A percentile compares a stretch with the other conserved stretches of the same genome.
phyloP scores from a whole-genome alignment of 1,284 basidiomycete genomes.

The Caloboletus firmus region DNA sequence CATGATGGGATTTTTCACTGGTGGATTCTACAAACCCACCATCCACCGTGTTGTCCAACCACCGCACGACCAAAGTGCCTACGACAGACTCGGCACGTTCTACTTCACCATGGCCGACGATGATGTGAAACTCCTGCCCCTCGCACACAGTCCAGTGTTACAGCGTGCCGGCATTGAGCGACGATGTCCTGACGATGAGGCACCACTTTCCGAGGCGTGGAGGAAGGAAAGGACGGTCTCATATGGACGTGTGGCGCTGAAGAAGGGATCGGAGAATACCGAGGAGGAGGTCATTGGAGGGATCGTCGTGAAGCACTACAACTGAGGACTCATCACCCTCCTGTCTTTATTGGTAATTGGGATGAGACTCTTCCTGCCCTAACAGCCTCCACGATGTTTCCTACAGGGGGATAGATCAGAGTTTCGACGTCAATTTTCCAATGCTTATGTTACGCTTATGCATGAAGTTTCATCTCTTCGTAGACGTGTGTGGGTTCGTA shows the following conservation, averaged over 20 bases:
- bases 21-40: slow-evolving; percentile 48
- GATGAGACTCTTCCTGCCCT: not conserved
- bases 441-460: no score
- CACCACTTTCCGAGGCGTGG: slow-evolving; percentile 27
- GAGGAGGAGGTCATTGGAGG: slow-evolving; percentile 46
- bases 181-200: slow-evolving; percentile 34
- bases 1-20: slow-evolving; percentile 52
- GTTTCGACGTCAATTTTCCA: no score
- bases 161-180: slow-evolving; percentile 32
- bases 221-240: slow-evolving; percentile 38
- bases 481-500: not conserved
- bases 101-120: slow-evolving; percentile 42
- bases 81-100: slow-evolving; percentile 43
- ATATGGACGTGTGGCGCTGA: slow-evolving; percentile 39
- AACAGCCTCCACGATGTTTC: not conserved
- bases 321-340: slow-evolving; percentile 22
- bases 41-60: slow-evolving; percentile 47
- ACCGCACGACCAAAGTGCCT: slow-evolving; percentile 40
- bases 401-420: not conserved
- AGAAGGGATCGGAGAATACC: slow-evolving; percentile 32
- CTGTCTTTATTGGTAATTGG: not conserved
- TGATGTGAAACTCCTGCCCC: slow-evolving; percentile 31
- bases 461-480: not conserved
- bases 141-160: slow-evolving; percentile 32
- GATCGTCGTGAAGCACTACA: slow-evolving; percentile 45